Base-by-base conservation (phyloP, 2,329 filamentous ascomycete species). In the Xylaria sp. region DNA sequence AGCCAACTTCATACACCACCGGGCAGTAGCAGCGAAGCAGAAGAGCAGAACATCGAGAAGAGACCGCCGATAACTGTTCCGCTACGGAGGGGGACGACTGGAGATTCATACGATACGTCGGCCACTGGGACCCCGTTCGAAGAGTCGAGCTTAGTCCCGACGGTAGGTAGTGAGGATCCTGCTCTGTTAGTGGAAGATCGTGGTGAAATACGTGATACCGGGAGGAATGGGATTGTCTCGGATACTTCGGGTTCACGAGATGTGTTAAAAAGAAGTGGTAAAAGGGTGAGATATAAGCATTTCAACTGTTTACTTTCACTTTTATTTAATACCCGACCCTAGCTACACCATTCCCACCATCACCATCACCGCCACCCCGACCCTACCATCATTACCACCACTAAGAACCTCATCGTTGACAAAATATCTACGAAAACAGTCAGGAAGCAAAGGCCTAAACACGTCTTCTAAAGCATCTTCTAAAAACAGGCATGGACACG, bases 191-290 rank as follows among this genome's bases (percentile, higher is more conserved):
- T 6, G 19, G n/a, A 19, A 17, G 25, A 38, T 15, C 57, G 40
- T 25, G 7, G 53, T 55, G 33, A 43, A 40, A n/a, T 51, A 35
- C 21, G 57, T 57, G 35, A 37, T 9, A 67, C 63, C 38, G 71
- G 70, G 62, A 68, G 67, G 12, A 72, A 72, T 14, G 64, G 70
- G 11, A 61, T 72, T 12, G 74, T 72, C 0, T 72, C 74, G 7
- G 73, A 77, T 57, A 77, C 78, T 55, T 70, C 73, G 12, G 74
- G 77, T 66, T 78, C 83, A 43, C 76, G 77, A 12, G 78, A 82
- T 56, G 74, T 77, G 47, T 57, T 77, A 45, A 70, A 70, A 42
- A 68, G 68, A 43, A 73, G 75, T 11, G 61, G 77, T 25, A 69
- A 75, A 62, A 71, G 70, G 58, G 76, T 67, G 57, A 65, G 70